Conservation (phyloP, 2,329 filamentous ascomycete species). For the Aspergillus cejpii region DNA sequence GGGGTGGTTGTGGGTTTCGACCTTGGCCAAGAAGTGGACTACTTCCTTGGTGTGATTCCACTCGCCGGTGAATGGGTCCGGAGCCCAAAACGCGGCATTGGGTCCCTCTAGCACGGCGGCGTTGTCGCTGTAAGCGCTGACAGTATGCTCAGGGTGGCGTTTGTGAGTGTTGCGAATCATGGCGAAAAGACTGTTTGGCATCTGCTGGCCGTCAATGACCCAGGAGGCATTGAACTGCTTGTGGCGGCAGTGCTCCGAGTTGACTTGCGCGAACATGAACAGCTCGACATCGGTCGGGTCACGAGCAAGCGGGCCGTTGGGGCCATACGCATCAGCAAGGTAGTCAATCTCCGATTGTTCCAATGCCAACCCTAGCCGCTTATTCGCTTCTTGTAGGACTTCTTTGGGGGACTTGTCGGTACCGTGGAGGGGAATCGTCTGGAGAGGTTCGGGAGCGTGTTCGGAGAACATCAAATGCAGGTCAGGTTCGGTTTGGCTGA, state of each 20-base stretch:
- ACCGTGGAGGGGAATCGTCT: slow-evolving; percentile 67
- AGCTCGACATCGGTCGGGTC: slow-evolving; percentile 85
- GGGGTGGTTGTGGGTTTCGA: slow-evolving; percentile 96
- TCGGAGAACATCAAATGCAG: slow-evolving; percentile 74
- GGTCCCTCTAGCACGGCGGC: slow-evolving; percentile 81
- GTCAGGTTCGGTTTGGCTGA: slow-evolving; percentile 61
- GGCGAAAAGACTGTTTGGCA: slow-evolving; percentile 74
- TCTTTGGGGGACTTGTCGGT: slow-evolving; percentile 59
- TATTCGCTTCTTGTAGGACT: slow-evolving; percentile 75
- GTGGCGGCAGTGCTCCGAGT: slow-evolving; percentile 84
- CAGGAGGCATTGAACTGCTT: slow-evolving; percentile 97
- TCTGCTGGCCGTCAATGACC: slow-evolving; percentile 81
- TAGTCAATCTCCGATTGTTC: slow-evolving; percentile 90
- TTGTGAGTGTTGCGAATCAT: slow-evolving; percentile 97
- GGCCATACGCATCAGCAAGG: slow-evolving; percentile 73
- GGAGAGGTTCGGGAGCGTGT: slow-evolving; percentile 56
- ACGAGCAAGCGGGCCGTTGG: slow-evolving; percentile 51
- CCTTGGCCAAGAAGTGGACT: slow-evolving; percentile 84
- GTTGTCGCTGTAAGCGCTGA: slow-evolving; percentile 96
- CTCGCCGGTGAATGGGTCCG: slow-evolving; percentile 74
- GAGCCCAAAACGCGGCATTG: slow-evolving; percentile 72
- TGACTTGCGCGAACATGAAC: slow-evolving; percentile 99
- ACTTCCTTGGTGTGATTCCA: slow-evolving; percentile 83
- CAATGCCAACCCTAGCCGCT: slow-evolving; percentile 73
- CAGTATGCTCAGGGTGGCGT: slow-evolving; percentile 67